Percentiles rank a stretch among this genome's conserved stretches.
Conservation (phyloP, 345 rosid genomes). For the Eucalyptus pumila region DNA sequence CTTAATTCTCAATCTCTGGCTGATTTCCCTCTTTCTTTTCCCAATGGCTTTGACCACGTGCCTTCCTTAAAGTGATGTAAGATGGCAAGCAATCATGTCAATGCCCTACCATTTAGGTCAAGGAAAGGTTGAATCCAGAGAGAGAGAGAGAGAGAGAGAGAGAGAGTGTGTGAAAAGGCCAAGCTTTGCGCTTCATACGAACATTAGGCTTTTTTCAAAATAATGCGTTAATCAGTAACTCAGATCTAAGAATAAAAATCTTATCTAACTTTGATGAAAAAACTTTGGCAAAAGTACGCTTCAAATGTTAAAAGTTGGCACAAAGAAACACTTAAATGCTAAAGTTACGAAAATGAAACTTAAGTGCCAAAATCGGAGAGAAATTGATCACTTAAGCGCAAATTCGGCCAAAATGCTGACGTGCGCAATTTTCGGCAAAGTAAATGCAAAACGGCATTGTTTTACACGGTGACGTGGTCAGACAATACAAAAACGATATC, state of each 20-base stretch:
- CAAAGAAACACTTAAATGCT: no score
- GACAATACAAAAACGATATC: no score
- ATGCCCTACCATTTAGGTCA: background rate
- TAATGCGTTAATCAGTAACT: background rate
- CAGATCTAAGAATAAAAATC: background rate
- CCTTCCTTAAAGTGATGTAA: background rate
- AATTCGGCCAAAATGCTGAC: no score
- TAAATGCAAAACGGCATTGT: no score
- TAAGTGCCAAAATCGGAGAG: no score
- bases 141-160: no score
- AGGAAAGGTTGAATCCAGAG: background rate
- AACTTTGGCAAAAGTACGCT: no score
- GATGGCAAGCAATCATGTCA: background rate
- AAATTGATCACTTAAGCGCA: no score
- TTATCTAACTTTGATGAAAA: no score
- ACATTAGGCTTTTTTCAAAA: background rate
- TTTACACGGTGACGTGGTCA: accelerated
- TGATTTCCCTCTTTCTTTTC: background rate
- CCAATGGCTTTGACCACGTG: background rate
- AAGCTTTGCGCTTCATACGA: background rate
- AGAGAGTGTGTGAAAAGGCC: background rate
- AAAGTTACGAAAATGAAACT: no score
- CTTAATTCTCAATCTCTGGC: background rate
- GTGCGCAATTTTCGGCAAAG: no score
- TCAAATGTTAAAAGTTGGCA: no score